Conservation (phyloP, 495 filamentous ascomycete genomes). For the Neurospora pannonica region DNA sequence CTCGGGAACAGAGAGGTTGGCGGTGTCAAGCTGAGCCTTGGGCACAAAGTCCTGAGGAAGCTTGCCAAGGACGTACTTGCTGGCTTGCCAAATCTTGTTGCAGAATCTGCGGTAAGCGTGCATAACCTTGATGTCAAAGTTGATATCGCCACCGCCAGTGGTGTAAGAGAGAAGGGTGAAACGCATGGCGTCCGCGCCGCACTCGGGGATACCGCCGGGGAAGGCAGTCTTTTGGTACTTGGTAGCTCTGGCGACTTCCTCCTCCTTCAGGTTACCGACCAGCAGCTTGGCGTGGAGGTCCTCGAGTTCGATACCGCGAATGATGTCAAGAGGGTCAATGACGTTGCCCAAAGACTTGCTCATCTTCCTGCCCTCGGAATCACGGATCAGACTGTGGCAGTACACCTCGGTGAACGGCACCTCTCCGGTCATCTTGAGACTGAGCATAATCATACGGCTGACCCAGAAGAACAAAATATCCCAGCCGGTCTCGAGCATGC, state of each 20-base stretch:
- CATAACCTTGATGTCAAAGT: conserved; percentile 77
- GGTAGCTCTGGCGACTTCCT: conserved; percentile 60
- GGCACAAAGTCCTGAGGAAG: conserved; percentile 65
- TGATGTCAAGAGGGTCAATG: conserved; percentile 73
- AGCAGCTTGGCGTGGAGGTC: conserved; percentile 60
- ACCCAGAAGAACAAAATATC: conserved; percentile 86
- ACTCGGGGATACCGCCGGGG: conserved; percentile 78
- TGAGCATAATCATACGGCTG: conserved; percentile 73
- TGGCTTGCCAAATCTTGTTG: conserved; percentile 90
- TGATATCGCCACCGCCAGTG: conserved; percentile 81
- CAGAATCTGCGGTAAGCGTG: conserved; percentile 79
- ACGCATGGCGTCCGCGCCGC: conserved; percentile 74
- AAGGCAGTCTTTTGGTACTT: conserved; percentile 75
- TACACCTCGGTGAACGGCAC: conserved; percentile 72
- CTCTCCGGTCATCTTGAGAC: conserved; percentile 65
- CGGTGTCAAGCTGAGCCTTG: conserved; percentile 49
- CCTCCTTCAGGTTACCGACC: conserved; percentile 62
- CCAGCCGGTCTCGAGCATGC: conserved; percentile 72
- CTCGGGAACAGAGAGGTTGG: conserved; percentile 58
- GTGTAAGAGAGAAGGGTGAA: conserved; percentile 78
- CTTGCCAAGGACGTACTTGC: conserved; percentile 75
- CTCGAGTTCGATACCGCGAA: conserved; percentile 60
- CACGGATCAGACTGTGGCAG: conserved; percentile 65
- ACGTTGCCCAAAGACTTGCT: conserved; percentile 78
- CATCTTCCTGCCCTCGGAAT: conserved; percentile 76